Evolutionary conservation across 257 asterid genomes (phyloP).

Genomic region (Nicotiana otophora): DNA sequence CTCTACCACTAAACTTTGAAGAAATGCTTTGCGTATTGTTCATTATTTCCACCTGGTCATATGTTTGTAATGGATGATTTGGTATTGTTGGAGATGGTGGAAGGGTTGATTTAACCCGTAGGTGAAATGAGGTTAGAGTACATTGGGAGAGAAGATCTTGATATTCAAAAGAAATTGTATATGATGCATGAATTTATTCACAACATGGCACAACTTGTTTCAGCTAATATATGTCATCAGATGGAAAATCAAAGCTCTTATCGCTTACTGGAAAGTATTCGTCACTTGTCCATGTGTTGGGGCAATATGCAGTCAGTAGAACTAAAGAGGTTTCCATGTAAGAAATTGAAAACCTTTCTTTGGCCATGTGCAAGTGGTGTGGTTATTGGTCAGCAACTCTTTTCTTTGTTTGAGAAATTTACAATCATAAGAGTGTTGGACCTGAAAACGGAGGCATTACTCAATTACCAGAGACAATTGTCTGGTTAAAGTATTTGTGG

Average conservation of each 20-base stretch:
- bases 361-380: neutral
- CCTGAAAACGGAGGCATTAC: constrained; percentile 26
- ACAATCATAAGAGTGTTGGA: constrained; percentile 31
- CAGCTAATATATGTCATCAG: constrained; percentile 15
- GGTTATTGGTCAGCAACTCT: constrained; percentile 7
- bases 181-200: constrained; percentile 42
- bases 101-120: constrained; percentile 29
- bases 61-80: constrained; percentile 22
- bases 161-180: constrained; percentile 6
- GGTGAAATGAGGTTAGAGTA: constrained; percentile 28
- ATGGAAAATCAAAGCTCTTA: neutral
- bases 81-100: constrained; percentile 32
- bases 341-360: constrained; percentile 29
- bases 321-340: constrained; percentile 11
- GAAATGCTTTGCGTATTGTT: constrained; percentile 37
- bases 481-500: constrained; percentile 29
- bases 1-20: constrained; percentile 25
- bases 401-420: constrained; percentile 20
- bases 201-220: constrained; percentile 24
- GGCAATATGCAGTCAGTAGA: neutral
- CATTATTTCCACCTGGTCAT: constrained; percentile 27
- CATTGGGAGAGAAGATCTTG: constrained; percentile 12
- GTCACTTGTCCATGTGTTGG: constrained; percentile 23
- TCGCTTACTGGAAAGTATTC: constrained; percentile 7
- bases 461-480: constrained; percentile 27